Evolutionary conservation across 805 yeast species (phyloP).

Genomic region (Jamesozyma piceae): DNA sequence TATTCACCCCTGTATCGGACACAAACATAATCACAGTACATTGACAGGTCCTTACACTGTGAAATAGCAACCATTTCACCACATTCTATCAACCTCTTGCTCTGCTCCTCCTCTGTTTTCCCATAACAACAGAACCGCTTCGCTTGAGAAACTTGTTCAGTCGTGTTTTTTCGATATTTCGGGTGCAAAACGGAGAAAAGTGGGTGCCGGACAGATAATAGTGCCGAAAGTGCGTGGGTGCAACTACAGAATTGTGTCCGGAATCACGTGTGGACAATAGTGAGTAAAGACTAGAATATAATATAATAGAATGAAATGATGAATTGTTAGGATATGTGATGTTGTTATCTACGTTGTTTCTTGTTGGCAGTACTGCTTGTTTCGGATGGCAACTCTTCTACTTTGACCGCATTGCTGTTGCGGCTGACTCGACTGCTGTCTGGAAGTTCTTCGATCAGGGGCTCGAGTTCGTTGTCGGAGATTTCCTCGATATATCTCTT

Average conservation of each 20-base stretch:
- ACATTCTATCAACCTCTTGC: too few species aligned
- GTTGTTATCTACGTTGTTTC: background rate
- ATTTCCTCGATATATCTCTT: slow-evolving; percentile 3
- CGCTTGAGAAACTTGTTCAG: too few species aligned
- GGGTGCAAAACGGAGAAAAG: background rate
- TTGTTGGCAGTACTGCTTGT: background rate
- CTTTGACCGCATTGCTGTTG: background rate
- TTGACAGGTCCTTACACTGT: too few species aligned
- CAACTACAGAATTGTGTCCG: background rate
- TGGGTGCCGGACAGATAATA: background rate
- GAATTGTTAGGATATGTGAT: too few species aligned
- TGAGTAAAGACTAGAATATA: too few species aligned
- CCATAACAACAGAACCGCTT: too few species aligned
- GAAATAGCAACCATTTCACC: too few species aligned
- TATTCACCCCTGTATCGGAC: too few species aligned
- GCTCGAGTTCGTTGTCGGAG: background rate
- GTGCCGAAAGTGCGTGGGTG: background rate
- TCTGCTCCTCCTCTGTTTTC: too few species aligned
- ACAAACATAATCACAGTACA: too few species aligned
- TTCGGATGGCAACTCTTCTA: background rate
- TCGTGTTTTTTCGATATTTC: background rate
- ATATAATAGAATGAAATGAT: too few species aligned
- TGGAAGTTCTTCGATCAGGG: background rate
- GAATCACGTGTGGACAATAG: too few species aligned
- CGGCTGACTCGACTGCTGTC: background rate